These are phyloP conservation scores for Aspergillus niger DNA, from an alignment of 2,329 filamentous ascomycete genomes.

Conservation along the genomic window DNA sequence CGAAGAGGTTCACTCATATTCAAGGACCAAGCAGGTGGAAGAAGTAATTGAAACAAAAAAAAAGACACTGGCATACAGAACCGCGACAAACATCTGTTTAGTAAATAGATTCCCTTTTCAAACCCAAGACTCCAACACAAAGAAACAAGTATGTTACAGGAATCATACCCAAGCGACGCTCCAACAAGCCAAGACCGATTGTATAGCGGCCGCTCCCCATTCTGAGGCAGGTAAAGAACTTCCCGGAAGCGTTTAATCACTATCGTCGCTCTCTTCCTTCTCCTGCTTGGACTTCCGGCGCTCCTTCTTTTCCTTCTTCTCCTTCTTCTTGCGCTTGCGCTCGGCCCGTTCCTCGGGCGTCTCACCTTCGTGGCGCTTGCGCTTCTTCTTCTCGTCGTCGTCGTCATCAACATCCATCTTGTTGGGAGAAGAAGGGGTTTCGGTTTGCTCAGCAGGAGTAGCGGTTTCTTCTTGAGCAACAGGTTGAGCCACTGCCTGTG, in stretches of 20 bases:
- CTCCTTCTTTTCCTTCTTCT: slow-evolving; percentile 60
- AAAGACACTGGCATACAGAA: slow-evolving; percentile 13
- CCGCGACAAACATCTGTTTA: slow-evolving; percentile 25
- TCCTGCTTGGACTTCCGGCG: slow-evolving; percentile 84
- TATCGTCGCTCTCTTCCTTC: slow-evolving; percentile 67
- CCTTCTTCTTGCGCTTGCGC: slow-evolving; percentile 55
- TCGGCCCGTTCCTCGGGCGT: slow-evolving; percentile 51
- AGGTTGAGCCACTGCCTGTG: slow-evolving; percentile 50
- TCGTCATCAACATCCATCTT: slow-evolving; percentile 48
- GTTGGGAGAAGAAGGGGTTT: slow-evolving; percentile 32
- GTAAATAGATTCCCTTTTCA: slow-evolving; percentile 39
- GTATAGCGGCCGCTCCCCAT: slow-evolving; percentile 8
- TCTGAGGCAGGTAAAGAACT: slow-evolving; percentile 22
- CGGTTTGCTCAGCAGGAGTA: slow-evolving; percentile 29
- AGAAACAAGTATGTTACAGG: slow-evolving; percentile 45
- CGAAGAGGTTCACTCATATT: neutral
- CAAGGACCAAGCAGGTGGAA: slow-evolving; percentile 2
- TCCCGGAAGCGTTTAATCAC: slow-evolving; percentile 40
- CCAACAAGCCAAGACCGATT: slow-evolving; percentile 9
- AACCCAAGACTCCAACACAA: slow-evolving; percentile 42
- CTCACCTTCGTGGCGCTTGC: slow-evolving; percentile 59
- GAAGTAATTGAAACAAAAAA: slow-evolving; percentile 5
- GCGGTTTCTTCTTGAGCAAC: slow-evolving; percentile 41
- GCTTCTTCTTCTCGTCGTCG: slow-evolving; percentile 54
- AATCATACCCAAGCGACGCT: slow-evolving; percentile 27